Evolutionary conservation across 805 yeast species (phyloP).

Genomic region (Suhomyces xylopsoci): DNA sequence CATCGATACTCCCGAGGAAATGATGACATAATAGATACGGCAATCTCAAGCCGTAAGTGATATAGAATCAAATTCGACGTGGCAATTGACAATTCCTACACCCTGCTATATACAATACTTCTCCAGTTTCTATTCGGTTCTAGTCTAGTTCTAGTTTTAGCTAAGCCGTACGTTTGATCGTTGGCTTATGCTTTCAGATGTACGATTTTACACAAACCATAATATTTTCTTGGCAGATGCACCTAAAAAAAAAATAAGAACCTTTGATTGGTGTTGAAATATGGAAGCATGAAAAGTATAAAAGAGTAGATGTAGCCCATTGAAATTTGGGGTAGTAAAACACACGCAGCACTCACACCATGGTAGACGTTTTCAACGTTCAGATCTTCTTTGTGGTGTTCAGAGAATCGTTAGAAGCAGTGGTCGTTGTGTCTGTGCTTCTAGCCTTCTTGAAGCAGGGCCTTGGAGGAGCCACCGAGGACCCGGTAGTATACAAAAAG

Average conservation of each 20-base stretch:
- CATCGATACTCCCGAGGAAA: too few relatives aligned
- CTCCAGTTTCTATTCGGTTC: too few relatives aligned
- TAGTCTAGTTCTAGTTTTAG: too few relatives aligned
- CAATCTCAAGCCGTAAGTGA: too few relatives aligned
- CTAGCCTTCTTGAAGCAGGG: slow-evolving; percentile 91
- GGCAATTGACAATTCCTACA: too few relatives aligned
- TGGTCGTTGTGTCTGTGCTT: slow-evolving; percentile 84
- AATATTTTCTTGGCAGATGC: background rate
- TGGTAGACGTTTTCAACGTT: slow-evolving; percentile 62
- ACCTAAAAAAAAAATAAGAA: background rate
- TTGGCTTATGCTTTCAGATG: background rate
- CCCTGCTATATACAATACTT: too few relatives aligned
- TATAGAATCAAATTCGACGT: too few relatives aligned
- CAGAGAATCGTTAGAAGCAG: slow-evolving; percentile 93
- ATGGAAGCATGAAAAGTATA: background rate
- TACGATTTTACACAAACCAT: background rate
- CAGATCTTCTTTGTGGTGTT: slow-evolving; percentile 85
- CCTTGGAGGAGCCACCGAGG: slow-evolving; percentile 53
- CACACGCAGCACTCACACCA: slow-evolving; percentile 8
- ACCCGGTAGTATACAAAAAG: slow-evolving; percentile 53
- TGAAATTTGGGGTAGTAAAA: background rate
- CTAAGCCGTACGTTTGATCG: background rate
- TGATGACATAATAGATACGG: too few relatives aligned
- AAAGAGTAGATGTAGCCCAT: background rate
- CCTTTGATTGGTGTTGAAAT: background rate